Base-by-base conservation (phyloP, 805 yeast species). In the Yamadazyma takamatsuzukensis region DNA sequence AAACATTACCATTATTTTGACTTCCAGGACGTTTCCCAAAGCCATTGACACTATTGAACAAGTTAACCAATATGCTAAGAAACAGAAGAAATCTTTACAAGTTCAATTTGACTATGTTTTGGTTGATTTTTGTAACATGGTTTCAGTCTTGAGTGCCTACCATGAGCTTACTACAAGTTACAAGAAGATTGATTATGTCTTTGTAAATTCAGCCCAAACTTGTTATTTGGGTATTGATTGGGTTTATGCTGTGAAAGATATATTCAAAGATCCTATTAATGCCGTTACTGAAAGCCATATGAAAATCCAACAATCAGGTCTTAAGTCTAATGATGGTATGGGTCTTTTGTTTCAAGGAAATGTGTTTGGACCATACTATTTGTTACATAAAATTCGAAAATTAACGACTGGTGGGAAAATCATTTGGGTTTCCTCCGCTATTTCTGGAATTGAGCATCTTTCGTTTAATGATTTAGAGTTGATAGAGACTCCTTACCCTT, bases 291-390 rank as follows among this genome's bases (percentile, higher is more conserved):
- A 74, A 38, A 97, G 96, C 6, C 77, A 79, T 2, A 89, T 84
- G 61, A 88, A 90, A 58, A 71, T 83, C 23, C 97, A 93, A 65
- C 69, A 73, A 36, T 70, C 76, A 12, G 96, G 97, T 4, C 79
- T 80, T 16, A 77, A 73, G 49, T 76, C 95, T 1, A 54, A 50
- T 13, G 98, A 93, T 57, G 88, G 76, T 0, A 47, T 90, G 67
- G 97, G 97, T 1, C 62, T 83, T 18, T 87, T 88, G 4, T 93
- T 90, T 64, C 95, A 93, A 59, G 94, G 93, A 4, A 93, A 93
- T 53, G 96, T 90, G n/a, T 86, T 93, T 61, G 96, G 95, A 0
- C 97, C 97, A 2, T 89, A 84, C 62, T 93, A 80, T 56, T 62
- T 93, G 33, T 69, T 89, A 33, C 84, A 83, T 45, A 78, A 74